A percentile compares a stretch with the other conserved stretches of the same genome.
Evolutionary conservation across 1,139 yeast species (phyloP).

Genomic region (Candida sanyaensis): DNA sequence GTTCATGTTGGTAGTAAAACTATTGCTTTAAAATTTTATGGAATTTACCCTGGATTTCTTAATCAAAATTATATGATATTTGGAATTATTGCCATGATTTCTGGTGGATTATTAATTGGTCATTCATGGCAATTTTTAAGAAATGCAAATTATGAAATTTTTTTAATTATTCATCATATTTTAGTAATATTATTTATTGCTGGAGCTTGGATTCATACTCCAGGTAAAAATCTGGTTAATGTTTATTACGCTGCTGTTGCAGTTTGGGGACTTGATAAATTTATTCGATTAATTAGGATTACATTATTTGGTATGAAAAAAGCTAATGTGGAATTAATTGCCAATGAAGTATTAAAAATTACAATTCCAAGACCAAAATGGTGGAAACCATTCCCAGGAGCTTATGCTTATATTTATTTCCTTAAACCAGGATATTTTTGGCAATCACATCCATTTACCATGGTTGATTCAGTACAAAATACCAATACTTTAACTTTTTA

Average conservation of each 20-base stretch:
- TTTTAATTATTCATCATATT: constrained; percentile 53
- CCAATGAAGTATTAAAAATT: constrained; percentile 16
- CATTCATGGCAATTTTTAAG: constrained; percentile 39
- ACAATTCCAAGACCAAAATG: constrained; percentile 16
- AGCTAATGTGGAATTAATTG: constrained; percentile 17
- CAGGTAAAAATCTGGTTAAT: constrained; percentile 10
- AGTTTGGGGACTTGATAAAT: constrained; percentile 33
- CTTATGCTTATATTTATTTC: constrained; percentile 56
- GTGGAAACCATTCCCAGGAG: constrained; percentile 36
- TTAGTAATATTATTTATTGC: constrained; percentile 52
- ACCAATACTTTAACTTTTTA: constrained; percentile 39
- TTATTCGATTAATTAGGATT: constrained; percentile 23
- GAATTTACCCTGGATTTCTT: constrained; percentile 28
- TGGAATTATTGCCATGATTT: constrained; percentile 50
- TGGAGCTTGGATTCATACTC: constrained; percentile 57
- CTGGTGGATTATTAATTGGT: constrained; percentile 37
- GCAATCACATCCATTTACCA: constrained; percentile 71
- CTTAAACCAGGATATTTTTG: constrained; percentile 51
- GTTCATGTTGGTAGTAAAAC: constrained; percentile 19
- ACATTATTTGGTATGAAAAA: constrained; percentile 29
- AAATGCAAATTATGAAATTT: constrained; percentile 56
- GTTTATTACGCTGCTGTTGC: constrained; percentile 22
- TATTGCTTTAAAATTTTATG: constrained; percentile 2
- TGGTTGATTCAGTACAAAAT: constrained; percentile 37
- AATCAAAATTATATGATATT: constrained; percentile 35